These are phyloP conservation scores for Plantago coronopus DNA, from an alignment of 305 asterid genomes.

Conservation along the genomic window DNA sequence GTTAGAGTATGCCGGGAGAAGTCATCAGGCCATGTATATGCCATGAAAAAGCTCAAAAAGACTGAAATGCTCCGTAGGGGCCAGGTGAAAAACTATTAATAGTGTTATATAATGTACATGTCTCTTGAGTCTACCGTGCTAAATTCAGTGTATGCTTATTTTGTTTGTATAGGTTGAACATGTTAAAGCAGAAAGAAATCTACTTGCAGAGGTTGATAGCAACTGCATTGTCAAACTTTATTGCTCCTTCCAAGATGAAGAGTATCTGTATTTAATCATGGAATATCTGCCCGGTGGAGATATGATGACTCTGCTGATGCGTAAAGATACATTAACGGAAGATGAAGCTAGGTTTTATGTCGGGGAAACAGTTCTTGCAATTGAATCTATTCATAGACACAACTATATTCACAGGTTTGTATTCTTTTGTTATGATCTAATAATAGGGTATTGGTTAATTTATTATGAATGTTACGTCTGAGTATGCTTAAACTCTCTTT, in stretches of 20 bases:
- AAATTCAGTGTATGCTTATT: constrained; percentile 12
- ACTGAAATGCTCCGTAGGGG: constrained; percentile 98
- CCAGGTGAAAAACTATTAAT: constrained; percentile 48
- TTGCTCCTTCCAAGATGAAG: constrained; percentile 96
- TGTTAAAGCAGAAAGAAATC: constrained; percentile 90
- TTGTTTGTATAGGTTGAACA: constrained; percentile 66
- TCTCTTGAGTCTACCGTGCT: constrained; percentile 23
- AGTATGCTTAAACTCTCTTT: not conserved
- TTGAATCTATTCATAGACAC: constrained; percentile 89
- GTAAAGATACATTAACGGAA: constrained; percentile 85
- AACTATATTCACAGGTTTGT: constrained; percentile 83
- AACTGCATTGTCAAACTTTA: constrained; percentile 90
- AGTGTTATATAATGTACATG: constrained; percentile 14
- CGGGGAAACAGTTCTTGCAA: constrained; percentile 92
- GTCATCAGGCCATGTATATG: constrained; percentile 77
- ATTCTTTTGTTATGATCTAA: constrained; percentile 18
- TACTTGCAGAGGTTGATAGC: constrained; percentile 91
- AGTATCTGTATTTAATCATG: constrained; percentile 85
- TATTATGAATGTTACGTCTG: too few relatives aligned
- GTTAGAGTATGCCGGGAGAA: constrained; percentile 88
- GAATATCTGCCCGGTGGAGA: constrained; percentile 98
- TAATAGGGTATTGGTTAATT: constrained; percentile 10
- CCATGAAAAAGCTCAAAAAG: constrained; percentile 94
- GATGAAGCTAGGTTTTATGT: constrained; percentile 84
- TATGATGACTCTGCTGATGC: constrained; percentile 97